phyloP scores from a whole-genome alignment of 176 grass and related monocot genomes.

The Rhynchospora breviuscula region DNA sequence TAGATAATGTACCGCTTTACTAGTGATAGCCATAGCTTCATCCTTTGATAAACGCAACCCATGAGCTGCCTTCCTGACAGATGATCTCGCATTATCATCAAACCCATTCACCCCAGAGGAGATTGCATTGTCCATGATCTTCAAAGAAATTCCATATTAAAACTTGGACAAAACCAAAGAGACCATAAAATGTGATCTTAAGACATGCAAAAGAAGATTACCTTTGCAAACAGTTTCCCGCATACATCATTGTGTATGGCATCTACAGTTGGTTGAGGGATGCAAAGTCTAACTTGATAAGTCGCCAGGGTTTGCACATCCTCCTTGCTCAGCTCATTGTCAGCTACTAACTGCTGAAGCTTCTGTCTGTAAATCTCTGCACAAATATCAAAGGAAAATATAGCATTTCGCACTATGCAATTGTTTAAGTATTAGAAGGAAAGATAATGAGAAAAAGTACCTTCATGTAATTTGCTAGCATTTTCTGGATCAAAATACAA shows the following conservation, averaged over 20 bases:
- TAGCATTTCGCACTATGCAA: conserved; percentile 11
- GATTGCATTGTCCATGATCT: conserved; percentile 81
- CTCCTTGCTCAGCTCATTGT: conserved; percentile 79
- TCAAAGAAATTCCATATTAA: conserved; percentile 28
- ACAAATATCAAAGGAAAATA: conserved; percentile 27
- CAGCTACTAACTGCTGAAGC: conserved; percentile 83
- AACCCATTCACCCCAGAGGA: conserved; percentile 77
- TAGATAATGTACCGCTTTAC: conserved; percentile 70
- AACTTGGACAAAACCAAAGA: conserved; percentile 26
- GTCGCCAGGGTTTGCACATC: conserved; percentile 70
- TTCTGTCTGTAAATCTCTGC: conserved; percentile 98
- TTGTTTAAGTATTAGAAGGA: neutral
- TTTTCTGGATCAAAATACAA: conserved; percentile 79
- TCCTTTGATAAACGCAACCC: conserved; percentile 73
- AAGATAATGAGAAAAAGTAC: conserved; percentile 37
- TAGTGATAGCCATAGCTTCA: conserved; percentile 77
- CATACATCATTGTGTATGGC: conserved; percentile 74
- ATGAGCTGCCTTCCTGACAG: conserved; percentile 84
- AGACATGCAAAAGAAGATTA: conserved; percentile 30
- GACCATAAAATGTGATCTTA: conserved; percentile 17
- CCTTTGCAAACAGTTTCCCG: conserved; percentile 88
- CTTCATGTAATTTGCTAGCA: conserved; percentile 96
- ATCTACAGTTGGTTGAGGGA: conserved; percentile 81
- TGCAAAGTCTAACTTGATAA: conserved; percentile 86
- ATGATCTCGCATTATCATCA: conserved; percentile 49